phyloP scores from a whole-genome alignment of 2,329 filamentous ascomycete species.

The Epichloe sibirici region DNA sequence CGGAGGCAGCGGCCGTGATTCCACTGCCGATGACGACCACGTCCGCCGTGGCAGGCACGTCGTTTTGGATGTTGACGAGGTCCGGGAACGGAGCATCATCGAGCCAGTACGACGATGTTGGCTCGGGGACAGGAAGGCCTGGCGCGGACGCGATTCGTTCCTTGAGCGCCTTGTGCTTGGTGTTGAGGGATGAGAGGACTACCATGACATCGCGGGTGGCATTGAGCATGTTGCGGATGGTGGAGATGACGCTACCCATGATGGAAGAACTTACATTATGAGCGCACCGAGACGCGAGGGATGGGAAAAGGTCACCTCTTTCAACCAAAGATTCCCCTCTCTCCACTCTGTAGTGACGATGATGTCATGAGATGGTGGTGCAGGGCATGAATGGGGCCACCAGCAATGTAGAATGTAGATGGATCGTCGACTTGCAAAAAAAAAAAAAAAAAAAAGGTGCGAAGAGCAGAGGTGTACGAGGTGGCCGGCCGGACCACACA shows the following conservation, averaged over 20 bases:
- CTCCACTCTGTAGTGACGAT: too few relatives aligned
- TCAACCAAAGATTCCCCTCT: too few relatives aligned
- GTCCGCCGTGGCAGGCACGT: slow-evolving; percentile 29
- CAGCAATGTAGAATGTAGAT: too few relatives aligned
- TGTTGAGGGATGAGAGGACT: slow-evolving; percentile 16
- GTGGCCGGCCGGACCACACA: too few relatives aligned
- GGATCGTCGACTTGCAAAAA: too few relatives aligned
- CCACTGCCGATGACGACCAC: slow-evolving; percentile 43
- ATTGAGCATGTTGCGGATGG: slow-evolving; percentile 12
- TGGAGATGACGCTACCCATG: slow-evolving; percentile 24
- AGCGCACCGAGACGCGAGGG: too few relatives aligned
- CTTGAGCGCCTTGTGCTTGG: slow-evolving; percentile 16
- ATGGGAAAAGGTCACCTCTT: too few relatives aligned
- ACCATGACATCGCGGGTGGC: slow-evolving; percentile 14
- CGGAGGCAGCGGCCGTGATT: slow-evolving; percentile 31
- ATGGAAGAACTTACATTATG: too few relatives aligned
- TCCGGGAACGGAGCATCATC: slow-evolving; percentile 29
- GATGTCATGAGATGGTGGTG: too few relatives aligned
- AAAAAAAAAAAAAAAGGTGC: too few relatives aligned
- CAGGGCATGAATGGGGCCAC: too few relatives aligned
- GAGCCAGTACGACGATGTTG: slow-evolving; percentile 35
- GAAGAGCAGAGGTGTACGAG: too few relatives aligned
- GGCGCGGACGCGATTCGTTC: slow-evolving; percentile 21
- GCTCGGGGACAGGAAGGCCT: slow-evolving; percentile 28
- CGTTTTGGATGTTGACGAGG: slow-evolving; percentile 21